Evolutionary conservation across 1,284 basidiomycete genomes (phyloP).

Genomic region (Wallemia mellicola): DNA sequence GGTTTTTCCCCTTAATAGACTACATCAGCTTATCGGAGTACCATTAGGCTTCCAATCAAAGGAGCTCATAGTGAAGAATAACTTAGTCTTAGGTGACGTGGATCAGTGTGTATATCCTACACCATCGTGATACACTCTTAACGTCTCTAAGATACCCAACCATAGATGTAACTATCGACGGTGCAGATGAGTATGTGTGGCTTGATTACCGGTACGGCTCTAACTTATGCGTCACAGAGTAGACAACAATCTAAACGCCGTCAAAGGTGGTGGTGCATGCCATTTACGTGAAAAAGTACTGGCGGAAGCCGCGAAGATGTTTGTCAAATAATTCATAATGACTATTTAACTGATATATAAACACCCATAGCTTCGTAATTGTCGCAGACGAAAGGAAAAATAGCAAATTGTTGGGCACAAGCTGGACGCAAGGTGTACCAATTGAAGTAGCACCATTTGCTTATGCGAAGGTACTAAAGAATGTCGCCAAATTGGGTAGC

Average conservation of each 20-base stretch:
- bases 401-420: constrained; percentile 49
- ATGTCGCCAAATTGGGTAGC: constrained; percentile 26
- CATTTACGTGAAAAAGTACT: constrained; percentile 91
- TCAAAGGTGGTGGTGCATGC: constrained; percentile 94
- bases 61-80: constrained; percentile 60
- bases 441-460: constrained; percentile 93
- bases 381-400: constrained; percentile 94
- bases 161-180: constrained; percentile 88
- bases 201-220: too few species aligned
- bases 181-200: constrained; percentile 91
- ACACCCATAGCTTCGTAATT: constrained; percentile 37
- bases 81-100: constrained; percentile 62
- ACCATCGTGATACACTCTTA: too few species aligned
- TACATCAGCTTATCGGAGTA: not conserved
- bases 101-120: too few species aligned
- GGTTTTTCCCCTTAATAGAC: not conserved
- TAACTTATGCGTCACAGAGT: too few species aligned
- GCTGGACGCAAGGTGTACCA: constrained; percentile 61
- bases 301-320: constrained; percentile 71
- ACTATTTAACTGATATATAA: not conserved
- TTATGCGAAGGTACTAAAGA: constrained; percentile 52
- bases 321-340: constrained; percentile 9
- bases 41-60: constrained; percentile 74
- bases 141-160: too few species aligned
- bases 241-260: constrained; percentile 60